A percentile compares a stretch with the other conserved stretches of the same genome.
Conservation (phyloP, 2,329 filamentous ascomycete species). For the Penicillium sp. region DNA sequence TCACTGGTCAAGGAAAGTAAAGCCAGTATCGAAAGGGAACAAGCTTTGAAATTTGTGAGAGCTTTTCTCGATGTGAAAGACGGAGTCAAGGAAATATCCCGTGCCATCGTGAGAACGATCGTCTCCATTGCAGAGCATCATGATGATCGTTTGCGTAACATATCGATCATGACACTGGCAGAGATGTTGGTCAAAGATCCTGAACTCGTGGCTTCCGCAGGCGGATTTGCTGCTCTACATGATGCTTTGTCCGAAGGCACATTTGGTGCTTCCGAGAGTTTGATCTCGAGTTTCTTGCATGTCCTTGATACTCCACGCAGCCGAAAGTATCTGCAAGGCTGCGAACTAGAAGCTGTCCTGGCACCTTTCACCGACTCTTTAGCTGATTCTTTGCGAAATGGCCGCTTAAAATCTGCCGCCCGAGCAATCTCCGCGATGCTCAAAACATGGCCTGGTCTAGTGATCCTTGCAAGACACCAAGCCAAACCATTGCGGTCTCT, state of each 20-base stretch:
- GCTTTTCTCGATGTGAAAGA: conserved; percentile 95
- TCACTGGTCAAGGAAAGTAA: conserved; percentile 95
- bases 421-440: conserved; percentile 90
- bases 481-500: conserved; percentile 83
- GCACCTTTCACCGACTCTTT: conserved; percentile 87
- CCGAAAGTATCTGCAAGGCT: conserved; percentile 79
- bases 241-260: conserved; percentile 87
- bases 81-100: conserved; percentile 82
- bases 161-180: conserved; percentile 88
- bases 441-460: conserved; percentile 90
- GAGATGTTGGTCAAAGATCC: conserved; percentile 90
- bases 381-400: conserved; percentile 56
- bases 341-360: conserved; percentile 85
- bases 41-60: conserved; percentile 93
- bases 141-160: conserved; percentile 82
- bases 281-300: conserved; percentile 85
- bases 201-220: conserved; percentile 74
- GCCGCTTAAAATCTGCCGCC: conserved; percentile 78
- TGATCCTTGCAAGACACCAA: conserved; percentile 84
- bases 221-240: conserved; percentile 83
- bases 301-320: conserved; percentile 81
- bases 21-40: conserved; percentile 94
- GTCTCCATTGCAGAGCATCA: conserved; percentile 85
- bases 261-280: conserved; percentile 88
- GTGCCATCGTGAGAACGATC: conserved; percentile 82